These are phyloP conservation scores for Alisma plantagoaquatica DNA, from an alignment of 106 monocot genomes.

Conservation along the genomic window DNA sequence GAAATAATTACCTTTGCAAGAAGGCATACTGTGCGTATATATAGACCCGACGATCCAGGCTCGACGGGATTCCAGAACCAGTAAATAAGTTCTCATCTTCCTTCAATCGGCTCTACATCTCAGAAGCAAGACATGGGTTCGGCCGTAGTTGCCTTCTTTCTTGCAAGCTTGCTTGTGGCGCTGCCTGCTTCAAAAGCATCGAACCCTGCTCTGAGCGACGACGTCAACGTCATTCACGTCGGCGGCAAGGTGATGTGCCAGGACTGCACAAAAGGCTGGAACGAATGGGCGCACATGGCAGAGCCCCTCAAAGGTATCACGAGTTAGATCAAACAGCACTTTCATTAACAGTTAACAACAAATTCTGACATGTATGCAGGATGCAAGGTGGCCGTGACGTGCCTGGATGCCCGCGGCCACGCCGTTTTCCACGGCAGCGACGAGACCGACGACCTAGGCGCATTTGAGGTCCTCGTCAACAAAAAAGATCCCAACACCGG, in stretches of 20 bases:
- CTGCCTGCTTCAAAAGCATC: no score
- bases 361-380: slow-evolving; percentile 18
- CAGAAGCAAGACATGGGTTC: no score
- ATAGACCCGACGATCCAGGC: no score
- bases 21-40: no score
- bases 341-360: no score
- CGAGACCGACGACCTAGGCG: slow-evolving; percentile 42
- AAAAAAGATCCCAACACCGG: slow-evolving; percentile 25
- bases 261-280: slow-evolving; percentile 69
- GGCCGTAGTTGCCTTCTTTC: no score
- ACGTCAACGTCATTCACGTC: slow-evolving; percentile 25
- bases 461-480: slow-evolving; percentile 30
- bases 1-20: no score
- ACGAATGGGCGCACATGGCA: slow-evolving; percentile 43
- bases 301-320: slow-evolving; percentile 43
- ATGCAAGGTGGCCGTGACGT: slow-evolving; percentile 47
- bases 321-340: neutral
- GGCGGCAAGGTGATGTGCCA: slow-evolving; percentile 66
- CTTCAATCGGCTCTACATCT: no score
- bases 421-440: slow-evolving; percentile 39
- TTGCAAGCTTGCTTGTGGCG: no score
- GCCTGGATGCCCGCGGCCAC: slow-evolving; percentile 35
- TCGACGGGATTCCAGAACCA: no score
- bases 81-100: no score
- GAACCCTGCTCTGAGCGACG: no score